Evolutionary conservation across 2,329 filamentous ascomycete genomes (phyloP), one percentile per base, ranked within the genome.

Genomic region (Aureobasidium sp.): DNA sequence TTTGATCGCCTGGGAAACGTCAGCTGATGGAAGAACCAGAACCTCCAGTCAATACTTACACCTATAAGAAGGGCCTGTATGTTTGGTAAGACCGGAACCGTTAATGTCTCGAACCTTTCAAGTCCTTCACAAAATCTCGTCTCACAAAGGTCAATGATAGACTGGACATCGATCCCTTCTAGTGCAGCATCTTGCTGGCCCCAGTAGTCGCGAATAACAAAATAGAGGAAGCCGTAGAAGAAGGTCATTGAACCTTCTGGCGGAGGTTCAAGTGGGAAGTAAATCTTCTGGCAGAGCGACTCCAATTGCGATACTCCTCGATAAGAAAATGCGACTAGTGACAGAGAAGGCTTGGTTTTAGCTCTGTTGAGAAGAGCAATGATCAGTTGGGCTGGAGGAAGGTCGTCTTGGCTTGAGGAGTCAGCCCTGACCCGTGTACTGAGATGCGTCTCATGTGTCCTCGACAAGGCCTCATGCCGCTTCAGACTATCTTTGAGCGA

Each of bases 211-310:
- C 55, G 41, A 11, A 56, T 45, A 6, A 52, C 53, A 24, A 54
- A 54, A 12, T 53, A 56, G 6, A 56, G 30, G 2, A 56, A 42
- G 12, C 41, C 55, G 19, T 54, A 56, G 17, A 56, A 52, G 6
- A 56, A 37, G 5, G 50, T 44, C 21, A 52, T 52, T 10, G 42
- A 50, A 5, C 55, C 55, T 24, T 30, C 25, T 6, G 55, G 21
- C 2, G 45, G 55, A 37, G 51, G 38, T 29, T 42, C 34, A 1
- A 52, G 30, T 3, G 55, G 50, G 8, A 56, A 56, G 24, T 56
- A 56, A 38, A 45, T 47, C 21, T 53, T 56, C 27, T 56, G 55
- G 17, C 55, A 56, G 1, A 56, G 38, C 22, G 47, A 11, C 22
- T 56, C 55, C 1, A 56, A 25, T 12, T 50, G 25, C 4, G 27